Evolutionary conservation across 169 alveolate species (phyloP).

Genomic region (Eimeria necatrix): DNA sequence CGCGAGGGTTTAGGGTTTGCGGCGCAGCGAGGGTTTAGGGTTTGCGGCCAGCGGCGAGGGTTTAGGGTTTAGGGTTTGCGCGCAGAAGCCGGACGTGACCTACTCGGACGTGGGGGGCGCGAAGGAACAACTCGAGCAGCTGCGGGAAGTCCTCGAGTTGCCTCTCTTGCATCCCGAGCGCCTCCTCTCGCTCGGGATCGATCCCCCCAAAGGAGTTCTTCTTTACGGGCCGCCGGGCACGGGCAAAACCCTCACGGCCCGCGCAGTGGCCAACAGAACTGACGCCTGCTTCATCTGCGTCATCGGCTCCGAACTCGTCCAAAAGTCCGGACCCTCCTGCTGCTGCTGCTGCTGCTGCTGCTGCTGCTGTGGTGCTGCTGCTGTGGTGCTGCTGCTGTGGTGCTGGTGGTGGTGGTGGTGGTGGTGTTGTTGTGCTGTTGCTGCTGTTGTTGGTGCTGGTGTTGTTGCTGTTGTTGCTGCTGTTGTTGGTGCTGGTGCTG

Average conservation of each 20-base stretch:
- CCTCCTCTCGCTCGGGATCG: conserved; percentile 98
- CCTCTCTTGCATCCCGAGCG: conserved; percentile 99
- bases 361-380: not conserved
- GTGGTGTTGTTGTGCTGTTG: not conserved
- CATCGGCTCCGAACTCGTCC: conserved; percentile 99
- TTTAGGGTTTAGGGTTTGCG: too few relatives aligned
- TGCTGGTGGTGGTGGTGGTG: not conserved
- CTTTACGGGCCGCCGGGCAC: conserved; percentile 99
- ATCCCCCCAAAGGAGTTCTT: conserved; percentile 99
- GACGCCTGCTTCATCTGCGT: conserved; percentile 99
- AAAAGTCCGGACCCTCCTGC: conserved; percentile 87
- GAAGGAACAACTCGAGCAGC: conserved; percentile 98
- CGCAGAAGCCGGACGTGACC: conserved; percentile 99
- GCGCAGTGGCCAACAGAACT: conserved; percentile 99
- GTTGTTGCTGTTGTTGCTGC: not conserved
- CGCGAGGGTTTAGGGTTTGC: too few relatives aligned
- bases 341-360: not conserved
- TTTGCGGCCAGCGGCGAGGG: too few relatives aligned
- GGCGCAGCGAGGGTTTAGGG: too few relatives aligned
- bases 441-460: not conserved
- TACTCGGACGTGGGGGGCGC: conserved; percentile 99
- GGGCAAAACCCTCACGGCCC: conserved; percentile 98
- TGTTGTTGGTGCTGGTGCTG: not conserved
- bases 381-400: too few relatives aligned
- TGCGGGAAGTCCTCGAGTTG: conserved; percentile 98